These are phyloP conservation scores for Thalassiosira mediterranea DNA, from an alignment of 352 stramenopile genomes.

Conservation along the genomic window DNA sequence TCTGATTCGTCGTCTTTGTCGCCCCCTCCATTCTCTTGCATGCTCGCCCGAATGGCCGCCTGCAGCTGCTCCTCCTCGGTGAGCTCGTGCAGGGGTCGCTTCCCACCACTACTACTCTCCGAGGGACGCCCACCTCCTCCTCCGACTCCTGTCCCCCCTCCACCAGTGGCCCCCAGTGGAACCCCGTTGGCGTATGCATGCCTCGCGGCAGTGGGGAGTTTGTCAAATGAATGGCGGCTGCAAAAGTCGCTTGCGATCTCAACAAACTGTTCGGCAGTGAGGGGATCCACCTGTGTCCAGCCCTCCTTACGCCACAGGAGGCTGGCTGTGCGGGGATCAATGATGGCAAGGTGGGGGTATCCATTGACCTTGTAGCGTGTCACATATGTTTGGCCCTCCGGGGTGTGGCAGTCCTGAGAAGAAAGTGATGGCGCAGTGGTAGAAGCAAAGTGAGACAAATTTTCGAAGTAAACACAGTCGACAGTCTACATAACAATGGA, in stretches of 20 bases:
- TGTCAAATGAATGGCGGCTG: constrained; percentile 78
- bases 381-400: constrained; percentile 71
- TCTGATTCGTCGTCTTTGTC: constrained; percentile 26
- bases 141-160: not conserved
- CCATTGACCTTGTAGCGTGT: constrained; percentile 75
- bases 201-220: constrained; percentile 52
- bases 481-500: too few relatives aligned
- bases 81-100: constrained; percentile 60
- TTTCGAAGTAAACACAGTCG: too few relatives aligned
- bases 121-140: constrained; percentile 17
- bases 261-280: constrained; percentile 75
- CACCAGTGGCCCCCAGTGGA: constrained; percentile 7
- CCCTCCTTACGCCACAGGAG: constrained; percentile 83
- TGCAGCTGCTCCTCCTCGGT: constrained; percentile 80
- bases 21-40: constrained; percentile 35
- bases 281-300: constrained; percentile 79
- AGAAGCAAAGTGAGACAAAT: too few relatives aligned
- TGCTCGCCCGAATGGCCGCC: constrained; percentile 76
- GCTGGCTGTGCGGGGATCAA: constrained; percentile 79
- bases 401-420: constrained; percentile 55
- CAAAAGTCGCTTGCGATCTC: constrained; percentile 84
- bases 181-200: constrained; percentile 12
- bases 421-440: too few relatives aligned
- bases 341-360: constrained; percentile 81
- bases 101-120: constrained; percentile 17